Base-by-base conservation (phyloP, 2,329 filamentous ascomycete species). In the Colletotrichum viniferum region DNA sequence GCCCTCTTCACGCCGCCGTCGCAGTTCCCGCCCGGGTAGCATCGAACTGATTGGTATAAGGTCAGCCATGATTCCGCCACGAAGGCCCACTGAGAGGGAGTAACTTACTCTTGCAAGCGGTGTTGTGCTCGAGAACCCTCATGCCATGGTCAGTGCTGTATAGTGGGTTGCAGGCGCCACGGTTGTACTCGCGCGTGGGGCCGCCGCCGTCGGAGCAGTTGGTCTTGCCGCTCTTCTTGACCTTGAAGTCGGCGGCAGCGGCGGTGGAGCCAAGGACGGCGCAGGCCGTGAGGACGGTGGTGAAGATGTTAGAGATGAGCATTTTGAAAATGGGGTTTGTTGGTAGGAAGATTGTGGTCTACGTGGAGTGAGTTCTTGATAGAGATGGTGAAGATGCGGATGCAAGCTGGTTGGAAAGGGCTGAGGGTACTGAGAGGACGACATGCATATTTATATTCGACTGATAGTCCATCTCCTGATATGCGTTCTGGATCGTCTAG, bases 401-500 rank as follows among this genome's bases (percentile, higher is more conserved):
- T 52, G 43, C 0, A 52, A 0, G 12, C 43, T 52, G 43, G 43
- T 13, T 13, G n/a, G 7, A 21, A 21, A 13, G 2, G 3, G 3
- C 6, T 0, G 18, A n/a, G 3, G n/a, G 3, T 13, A 0, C 43
- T 21, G 43, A 52, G 43, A 52, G n/a, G n/a, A 52, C 10, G 43
- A 21, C 2, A 13, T 4, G 1, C n/a, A 21, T 52, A 21, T 21
- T 52, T 52, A 52, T 52, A 52, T 52, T 52, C n/a, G n/a, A 52
- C 43, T 52, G 10, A 21, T 3, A 13, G 18, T 10, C 9, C 18
- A 18, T n/a, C 3, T 48, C 18, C 18, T 48, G 18, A 1, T n/a
- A 4, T 4, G 38, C 0, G 38, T 7, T n/a, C n/a, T 13, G 2
- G 0, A 21, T 7, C n/a, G 2, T 52, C 6, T 0, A 12, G 12